These are phyloP conservation scores for Rhamnella rubrinervis DNA, from an alignment of 331 rosid genomes.

Conservation along the genomic window DNA sequence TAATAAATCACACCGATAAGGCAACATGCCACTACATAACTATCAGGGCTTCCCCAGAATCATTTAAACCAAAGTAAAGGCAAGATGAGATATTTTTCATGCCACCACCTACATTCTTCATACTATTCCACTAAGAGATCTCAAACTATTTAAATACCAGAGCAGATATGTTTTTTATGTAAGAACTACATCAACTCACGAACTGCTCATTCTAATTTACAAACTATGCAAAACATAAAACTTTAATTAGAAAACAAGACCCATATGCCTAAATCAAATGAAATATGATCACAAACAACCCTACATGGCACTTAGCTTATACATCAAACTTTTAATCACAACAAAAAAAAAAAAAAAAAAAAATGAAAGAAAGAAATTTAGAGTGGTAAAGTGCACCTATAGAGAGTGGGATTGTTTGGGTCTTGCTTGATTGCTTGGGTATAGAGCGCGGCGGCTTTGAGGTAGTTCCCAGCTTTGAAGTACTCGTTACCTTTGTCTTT, in stretches of 20 bases:
- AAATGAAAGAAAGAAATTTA: background rate
- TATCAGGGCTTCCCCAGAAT: too few relatives aligned
- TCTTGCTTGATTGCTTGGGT: conserved; percentile 96
- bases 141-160: too few relatives aligned
- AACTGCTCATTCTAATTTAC: too few relatives aligned
- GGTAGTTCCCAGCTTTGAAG: conserved; percentile 87
- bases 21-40: background rate
- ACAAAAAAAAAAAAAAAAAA: background rate
- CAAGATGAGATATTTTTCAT: too few relatives aligned
- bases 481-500: conserved; percentile 89
- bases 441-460: conserved; percentile 94
- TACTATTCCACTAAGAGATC: too few relatives aligned
- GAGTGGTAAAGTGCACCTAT: conserved; percentile 48
- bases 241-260: background rate
- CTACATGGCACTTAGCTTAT: conserved; percentile 9
- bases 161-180: too few relatives aligned
- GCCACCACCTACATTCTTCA: too few relatives aligned
- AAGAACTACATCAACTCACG: too few relatives aligned
- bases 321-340: background rate
- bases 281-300: background rate
- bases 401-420: conserved; percentile 82
- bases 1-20: too few relatives aligned
- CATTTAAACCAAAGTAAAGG: too few relatives aligned
- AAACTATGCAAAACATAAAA: background rate
- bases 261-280: background rate